phyloP scores from a whole-genome alignment of 2,329 filamentous ascomycete species.

The Hymenoscyphus fructigenus region DNA sequence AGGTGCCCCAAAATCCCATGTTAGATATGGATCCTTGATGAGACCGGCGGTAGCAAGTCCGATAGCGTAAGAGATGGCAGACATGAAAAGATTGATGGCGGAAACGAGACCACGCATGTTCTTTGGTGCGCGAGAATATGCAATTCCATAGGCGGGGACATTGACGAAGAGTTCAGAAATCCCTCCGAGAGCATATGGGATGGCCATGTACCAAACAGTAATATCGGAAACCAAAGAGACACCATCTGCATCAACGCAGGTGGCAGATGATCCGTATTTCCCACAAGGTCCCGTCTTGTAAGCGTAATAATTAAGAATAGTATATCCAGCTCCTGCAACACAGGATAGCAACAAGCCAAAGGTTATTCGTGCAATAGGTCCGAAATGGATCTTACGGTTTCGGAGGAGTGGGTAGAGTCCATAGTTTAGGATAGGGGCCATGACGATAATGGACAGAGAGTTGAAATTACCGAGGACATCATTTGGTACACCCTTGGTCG shows the following conservation, averaged over 20 bases:
- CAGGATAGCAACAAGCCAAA: slow-evolving; percentile 65
- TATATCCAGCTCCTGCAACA: slow-evolving; percentile 55
- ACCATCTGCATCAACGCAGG: slow-evolving; percentile 18
- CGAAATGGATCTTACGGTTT: slow-evolving; percentile 62
- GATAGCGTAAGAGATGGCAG: slow-evolving; percentile 46
- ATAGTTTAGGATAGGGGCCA: slow-evolving; percentile 69
- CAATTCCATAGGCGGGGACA: slow-evolving; percentile 50
- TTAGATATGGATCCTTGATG: slow-evolving; percentile 48
- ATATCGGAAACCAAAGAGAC: slow-evolving; percentile 35
- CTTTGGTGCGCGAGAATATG: slow-evolving; percentile 49
- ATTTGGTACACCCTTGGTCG: slow-evolving; percentile 71
- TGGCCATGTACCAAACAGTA: slow-evolving; percentile 56
- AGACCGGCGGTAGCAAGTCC: slow-evolving; percentile 45
- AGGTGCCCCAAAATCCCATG: slow-evolving; percentile 49
- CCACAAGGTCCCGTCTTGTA: slow-evolving; percentile 65
- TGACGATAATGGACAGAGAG: slow-evolving; percentile 70
- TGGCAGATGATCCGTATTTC: slow-evolving; percentile 28
- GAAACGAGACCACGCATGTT: slow-evolving; percentile 53
- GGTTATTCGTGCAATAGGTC: slow-evolving; percentile 73
- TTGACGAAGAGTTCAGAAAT: slow-evolving; percentile 53
- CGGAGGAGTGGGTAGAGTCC: slow-evolving; percentile 68
- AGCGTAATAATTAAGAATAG: slow-evolving; percentile 59
- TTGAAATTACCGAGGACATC: slow-evolving; percentile 76
- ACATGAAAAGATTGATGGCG: slow-evolving; percentile 48
- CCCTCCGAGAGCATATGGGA: slow-evolving; percentile 50